Evolutionary conservation across 1,284 basidiomycete genomes (phyloP).

Genomic region (Phellinidium pouzarii): DNA sequence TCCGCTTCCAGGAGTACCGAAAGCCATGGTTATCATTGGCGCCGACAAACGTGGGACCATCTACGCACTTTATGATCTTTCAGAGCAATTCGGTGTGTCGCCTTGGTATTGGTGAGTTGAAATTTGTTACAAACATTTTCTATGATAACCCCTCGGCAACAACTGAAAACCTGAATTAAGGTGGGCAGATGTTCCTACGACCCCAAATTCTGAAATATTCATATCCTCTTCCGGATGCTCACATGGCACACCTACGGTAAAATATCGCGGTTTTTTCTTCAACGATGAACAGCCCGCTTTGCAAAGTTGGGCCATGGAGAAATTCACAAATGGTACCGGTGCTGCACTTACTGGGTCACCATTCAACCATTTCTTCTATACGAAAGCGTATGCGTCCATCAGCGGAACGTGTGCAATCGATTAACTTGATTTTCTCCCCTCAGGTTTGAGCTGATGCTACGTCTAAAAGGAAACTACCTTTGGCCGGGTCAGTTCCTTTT

Average conservation of each 20-base stretch:
- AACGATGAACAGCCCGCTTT: constrained; percentile 65
- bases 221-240: constrained; percentile 45
- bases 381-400: constrained; percentile 37
- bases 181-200: constrained; percentile 65
- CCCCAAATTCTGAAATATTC: constrained; percentile 42
- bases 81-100: constrained; percentile 66
- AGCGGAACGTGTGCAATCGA: background rate
- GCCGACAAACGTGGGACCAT: constrained; percentile 63
- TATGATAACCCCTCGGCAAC: background rate
- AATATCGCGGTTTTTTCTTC: constrained; percentile 62
- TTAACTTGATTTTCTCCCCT: background rate
- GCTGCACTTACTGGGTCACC: constrained; percentile 42
- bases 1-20: constrained; percentile 49
- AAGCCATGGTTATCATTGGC: constrained; percentile 61
- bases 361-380: constrained; percentile 63
- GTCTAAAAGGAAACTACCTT: constrained; percentile 64
- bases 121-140: constrained; percentile 10
- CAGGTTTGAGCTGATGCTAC: constrained; percentile 60
- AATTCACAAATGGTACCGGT: constrained; percentile 61
- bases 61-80: constrained; percentile 62
- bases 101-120: constrained; percentile 54
- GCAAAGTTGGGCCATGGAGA: constrained; percentile 47
- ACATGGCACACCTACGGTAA: constrained; percentile 62
- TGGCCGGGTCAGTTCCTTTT: constrained; percentile 47
- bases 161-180: constrained; percentile 30